Evolutionary conservation across 2,329 filamentous ascomycete genomes (phyloP), one percentile per base, ranked within the genome.

Genomic region (Triangularia verruculosa): DNA sequence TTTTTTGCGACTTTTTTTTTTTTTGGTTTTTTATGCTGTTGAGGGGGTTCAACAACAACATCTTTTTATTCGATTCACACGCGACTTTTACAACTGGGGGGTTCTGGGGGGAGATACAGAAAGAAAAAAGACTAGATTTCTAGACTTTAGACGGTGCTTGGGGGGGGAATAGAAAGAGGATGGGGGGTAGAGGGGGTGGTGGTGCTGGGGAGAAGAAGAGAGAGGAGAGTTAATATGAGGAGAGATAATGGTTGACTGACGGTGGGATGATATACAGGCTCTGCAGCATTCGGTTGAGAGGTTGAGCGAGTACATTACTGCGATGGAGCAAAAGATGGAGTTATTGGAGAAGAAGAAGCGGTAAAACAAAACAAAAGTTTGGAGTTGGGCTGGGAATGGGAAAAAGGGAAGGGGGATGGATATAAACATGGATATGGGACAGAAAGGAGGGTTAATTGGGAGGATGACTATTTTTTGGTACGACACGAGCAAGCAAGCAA

Each of bases 201-300:
- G n/a, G n/a, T n/a, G n/a, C n/a, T 20, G 39, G 27, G 6, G 57
- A 12, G 27, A 20, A 52, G 55, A n/a, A 56, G 2, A 39, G 39
- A 34, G 24, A 28, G 22, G 56, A 51, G 51, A 24, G 20, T 22
- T 15, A 17, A 39, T 24, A 53, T 30, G 25, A 56, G 25, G 9
- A 12, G 22, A 30, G 25, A 56, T 28, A 56, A 27, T 25, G 25
- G 27, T 24, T 17, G 30, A 64, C 65, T 69, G 62, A 66, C 62
- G 28, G 27, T 34, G 20, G 15, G 39, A 24, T 20, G 39, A 53
- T 34, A 15, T 11, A 69, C 70, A 96, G 93, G 89, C 91, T 69
- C 85, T 98, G 57, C 93, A 97, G 84, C 84, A 88, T 57, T 92
- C 93, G 57, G 93, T 96, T 63, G 89, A 93, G 77, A 87, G 91